Evolutionary conservation across 1,284 basidiomycete species (phyloP), one percentile per base, ranked within the genome.

Genomic region (Jaminaea rosea): DNA sequence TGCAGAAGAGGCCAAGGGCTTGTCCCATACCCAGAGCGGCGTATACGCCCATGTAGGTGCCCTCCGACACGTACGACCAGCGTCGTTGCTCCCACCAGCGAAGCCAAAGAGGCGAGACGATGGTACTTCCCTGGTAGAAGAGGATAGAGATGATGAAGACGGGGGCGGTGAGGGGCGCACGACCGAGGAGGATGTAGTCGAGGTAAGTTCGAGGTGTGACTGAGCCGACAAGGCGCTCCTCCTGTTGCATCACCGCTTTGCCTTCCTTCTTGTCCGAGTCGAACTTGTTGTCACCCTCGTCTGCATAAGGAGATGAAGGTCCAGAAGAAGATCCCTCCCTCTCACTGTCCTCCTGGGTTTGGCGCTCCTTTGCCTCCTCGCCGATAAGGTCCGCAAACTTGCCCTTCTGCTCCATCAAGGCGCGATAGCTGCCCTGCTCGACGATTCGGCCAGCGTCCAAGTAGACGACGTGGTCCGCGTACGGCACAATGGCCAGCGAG

Each of bases 321-420:
- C n/a, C n/a, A n/a, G n/a, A n/a, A n/a, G n/a, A n/a, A n/a, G n/a
- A n/a, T n/a, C n/a, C n/a, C n/a, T n/a, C n/a, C n/a, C n/a, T n/a
- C n/a, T n/a, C n/a, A n/a, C 6, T 9, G 21, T 24, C 39, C 41
- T 17, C 26, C 21, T 27, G 2, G 74, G 75, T 78, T 81, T 49
- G 17, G 4, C 23, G 23, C 29, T 52, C 50, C 74, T 77, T 42
- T 77, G 75, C 46, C 76, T 73, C 13, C 69, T 74, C 56, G 29
- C 71, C 53, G 17, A 50, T 42, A 23, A 53, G 37, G 11, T 28
- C 26, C 10, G 48, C 48, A 41, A 53, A 47, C 7, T 34, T 32
- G 27, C 80, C 78, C 17, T 82, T 82, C 56, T 84, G 84, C 59
- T 83, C 85, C 50, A 90, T 78, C 56, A 92, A 84, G 50, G 78